A percentile compares a stretch with the other conserved stretches of the same genome.
Conservation (phyloP, 2,329 filamentous ascomycete species). For the Camillea tinctor region DNA sequence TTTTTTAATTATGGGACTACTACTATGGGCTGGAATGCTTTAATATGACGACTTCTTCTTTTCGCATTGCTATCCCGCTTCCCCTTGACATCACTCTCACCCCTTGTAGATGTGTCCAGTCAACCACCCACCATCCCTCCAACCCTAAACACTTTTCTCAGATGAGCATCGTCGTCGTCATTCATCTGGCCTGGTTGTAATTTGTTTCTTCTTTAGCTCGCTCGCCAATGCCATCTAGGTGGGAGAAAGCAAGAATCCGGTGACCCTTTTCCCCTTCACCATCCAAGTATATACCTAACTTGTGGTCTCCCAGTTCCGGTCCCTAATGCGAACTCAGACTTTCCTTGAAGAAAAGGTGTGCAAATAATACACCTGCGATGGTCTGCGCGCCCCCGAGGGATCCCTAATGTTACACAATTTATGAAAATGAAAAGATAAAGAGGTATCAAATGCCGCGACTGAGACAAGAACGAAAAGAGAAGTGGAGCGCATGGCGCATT, state of each 20-base stretch:
- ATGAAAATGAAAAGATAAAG: not conserved
- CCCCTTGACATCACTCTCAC: not conserved
- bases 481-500: not conserved
- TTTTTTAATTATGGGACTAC: no score
- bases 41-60: not conserved
- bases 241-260: no score
- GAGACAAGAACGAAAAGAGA: not conserved
- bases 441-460: not conserved
- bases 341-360: no score
- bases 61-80: not conserved
- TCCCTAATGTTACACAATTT: not conserved
- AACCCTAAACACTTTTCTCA: not conserved
- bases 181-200: not conserved
- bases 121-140: not conserved
- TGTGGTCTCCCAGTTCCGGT: no score
- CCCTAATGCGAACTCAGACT: no score
- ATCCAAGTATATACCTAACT: no score
- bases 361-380: not conserved
- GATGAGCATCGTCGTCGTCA: not conserved
- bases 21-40: no score
- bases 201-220: constrained; percentile 43
- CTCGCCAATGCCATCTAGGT: constrained; percentile 82
- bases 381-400: not conserved
- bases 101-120: not conserved
- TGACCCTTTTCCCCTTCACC: no score